A percentile compares a stretch with the other conserved stretches of the same genome.
phyloP scores from a whole-genome alignment of 495 filamentous ascomycete species.

The Usnea hakonensis region DNA sequence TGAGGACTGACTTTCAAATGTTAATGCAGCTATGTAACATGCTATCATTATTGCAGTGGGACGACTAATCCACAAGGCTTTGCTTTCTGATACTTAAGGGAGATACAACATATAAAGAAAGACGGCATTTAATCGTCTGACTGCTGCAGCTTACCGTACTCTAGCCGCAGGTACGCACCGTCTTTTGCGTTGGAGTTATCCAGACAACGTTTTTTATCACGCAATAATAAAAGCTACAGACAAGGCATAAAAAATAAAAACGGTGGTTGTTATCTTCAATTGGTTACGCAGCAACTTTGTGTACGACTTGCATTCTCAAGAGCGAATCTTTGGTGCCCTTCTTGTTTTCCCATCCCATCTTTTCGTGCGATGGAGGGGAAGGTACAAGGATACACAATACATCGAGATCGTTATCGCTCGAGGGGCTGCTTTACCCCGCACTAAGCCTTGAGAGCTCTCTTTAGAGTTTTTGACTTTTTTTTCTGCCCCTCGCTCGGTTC shows the following conservation, averaged over 20 bases:
- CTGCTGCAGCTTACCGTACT: background rate
- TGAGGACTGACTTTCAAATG: background rate
- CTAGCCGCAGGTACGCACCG: conserved; percentile 12
- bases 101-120: no score
- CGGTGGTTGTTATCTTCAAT: no score
- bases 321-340: no score
- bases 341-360: background rate
- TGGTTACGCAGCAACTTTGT: background rate
- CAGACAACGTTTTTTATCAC: background rate
- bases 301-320: no score
- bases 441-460: conserved; percentile 1
- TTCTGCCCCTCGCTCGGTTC: conserved; percentile 8
- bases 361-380: background rate
- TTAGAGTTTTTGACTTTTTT: no score
- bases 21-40: no score
- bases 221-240: background rate
- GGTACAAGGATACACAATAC: background rate
- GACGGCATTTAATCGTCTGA: conserved; percentile 1
- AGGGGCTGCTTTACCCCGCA: conserved; percentile 2
- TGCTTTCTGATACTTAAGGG: no score
- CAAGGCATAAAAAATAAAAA: no score
- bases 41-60: no score
- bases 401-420: background rate
- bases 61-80: no score
- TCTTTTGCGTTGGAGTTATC: background rate